phyloP scores from a whole-genome alignment of 164 flowering plant genomes.

The Stephania yunnanensis region DNA sequence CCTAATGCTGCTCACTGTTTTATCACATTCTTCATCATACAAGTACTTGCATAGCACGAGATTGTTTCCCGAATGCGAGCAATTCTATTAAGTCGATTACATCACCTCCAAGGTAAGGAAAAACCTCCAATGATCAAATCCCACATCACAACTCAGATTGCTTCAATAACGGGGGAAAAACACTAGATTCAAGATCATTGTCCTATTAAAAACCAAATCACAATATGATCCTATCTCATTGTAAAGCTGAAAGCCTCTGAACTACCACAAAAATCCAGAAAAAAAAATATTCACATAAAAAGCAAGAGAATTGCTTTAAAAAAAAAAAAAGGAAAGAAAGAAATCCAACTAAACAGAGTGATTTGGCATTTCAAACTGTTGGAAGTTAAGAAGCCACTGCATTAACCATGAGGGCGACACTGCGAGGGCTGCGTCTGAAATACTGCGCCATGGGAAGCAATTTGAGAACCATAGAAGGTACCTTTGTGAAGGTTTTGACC shows the following conservation, averaged over 20 bases:
- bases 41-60: not conserved
- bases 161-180: slow-evolving; percentile 7
- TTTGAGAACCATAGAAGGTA: slow-evolving; percentile 30
- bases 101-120: not conserved
- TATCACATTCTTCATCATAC: not conserved
- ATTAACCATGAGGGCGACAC: slow-evolving; percentile 11
- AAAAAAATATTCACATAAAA: slow-evolving; percentile 16
- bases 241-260: slow-evolving; percentile 9
- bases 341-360: slow-evolving; percentile 9
- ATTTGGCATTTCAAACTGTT: slow-evolving; percentile 4
- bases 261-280: slow-evolving; percentile 9
- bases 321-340: not conserved
- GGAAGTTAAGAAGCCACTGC: not conserved
- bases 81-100: not conserved
- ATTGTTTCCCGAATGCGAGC: not conserved
- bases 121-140: not conserved
- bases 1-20: not conserved
- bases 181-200: slow-evolving; percentile 3
- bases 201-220: slow-evolving; percentile 2
- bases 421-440: slow-evolving; percentile 36
- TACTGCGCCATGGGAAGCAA: slow-evolving; percentile 26
- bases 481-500: slow-evolving; percentile 32
- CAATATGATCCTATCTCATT: slow-evolving; percentile 12
- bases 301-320: not conserved
- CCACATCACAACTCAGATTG: not conserved